Percentiles rank a stretch among this genome's conserved stretches.
These are phyloP conservation scores for Tetrahymena malaccensis DNA, from an alignment of 73 alveolate species.

Conservation along the genomic window DNA sequence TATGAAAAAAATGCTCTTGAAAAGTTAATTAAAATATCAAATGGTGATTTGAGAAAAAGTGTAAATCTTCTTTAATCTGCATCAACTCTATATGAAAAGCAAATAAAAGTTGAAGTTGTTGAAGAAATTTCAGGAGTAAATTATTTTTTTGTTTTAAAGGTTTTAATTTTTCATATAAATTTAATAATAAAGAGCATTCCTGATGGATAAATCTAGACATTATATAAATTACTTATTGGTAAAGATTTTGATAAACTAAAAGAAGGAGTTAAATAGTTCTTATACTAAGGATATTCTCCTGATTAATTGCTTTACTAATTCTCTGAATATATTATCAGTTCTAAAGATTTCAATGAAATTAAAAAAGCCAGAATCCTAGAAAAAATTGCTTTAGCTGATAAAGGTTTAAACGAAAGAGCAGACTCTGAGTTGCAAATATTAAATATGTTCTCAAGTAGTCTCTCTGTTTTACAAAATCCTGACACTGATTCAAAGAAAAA, in stretches of 20 bases:
- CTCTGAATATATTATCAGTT: background rate
- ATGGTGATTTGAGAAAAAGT: conserved; percentile 93
- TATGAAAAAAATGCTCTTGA: conserved; percentile 59
- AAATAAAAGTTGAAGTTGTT: conserved; percentile 57
- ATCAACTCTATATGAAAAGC: conserved; percentile 56
- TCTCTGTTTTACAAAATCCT: background rate
- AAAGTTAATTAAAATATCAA: conserved; percentile 67
- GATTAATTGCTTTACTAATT: background rate
- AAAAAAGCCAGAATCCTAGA: background rate
- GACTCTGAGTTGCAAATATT: background rate
- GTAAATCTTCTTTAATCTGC: conserved; percentile 82
- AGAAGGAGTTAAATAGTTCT: background rate
- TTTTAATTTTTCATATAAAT: background rate
- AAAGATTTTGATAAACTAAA: background rate
- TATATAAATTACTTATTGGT: background rate
- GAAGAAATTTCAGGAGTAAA: conserved; percentile 83
- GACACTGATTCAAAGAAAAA: background rate
- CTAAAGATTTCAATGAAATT: background rate
- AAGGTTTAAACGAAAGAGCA: background rate
- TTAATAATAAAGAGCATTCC: background rate
- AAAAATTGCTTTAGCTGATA: background rate
- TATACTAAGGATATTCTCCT: background rate
- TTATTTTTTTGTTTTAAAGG: background rate
- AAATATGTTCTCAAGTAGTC: background rate
- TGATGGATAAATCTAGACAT: background rate